Evolutionary conservation across 164 flowering plant species (phyloP).

Genomic region (Piper longum): DNA sequence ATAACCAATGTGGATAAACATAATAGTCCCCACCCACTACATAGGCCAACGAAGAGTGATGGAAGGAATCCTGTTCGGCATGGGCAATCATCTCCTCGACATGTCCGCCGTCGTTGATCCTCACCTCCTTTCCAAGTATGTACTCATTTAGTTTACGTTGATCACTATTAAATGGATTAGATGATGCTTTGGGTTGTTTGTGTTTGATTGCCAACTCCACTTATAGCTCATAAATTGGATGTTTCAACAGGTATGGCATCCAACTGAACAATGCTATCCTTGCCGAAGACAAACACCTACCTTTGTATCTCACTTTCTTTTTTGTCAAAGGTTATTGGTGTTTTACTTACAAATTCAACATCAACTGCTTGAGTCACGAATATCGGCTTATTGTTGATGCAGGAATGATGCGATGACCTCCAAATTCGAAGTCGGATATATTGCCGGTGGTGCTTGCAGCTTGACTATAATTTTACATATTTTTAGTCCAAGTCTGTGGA

Average conservation of each 20-base stretch:
- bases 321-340: background rate
- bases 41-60: no score
- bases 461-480: background rate
- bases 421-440: conserved; percentile 49
- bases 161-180: background rate
- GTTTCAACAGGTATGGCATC: conserved; percentile 44
- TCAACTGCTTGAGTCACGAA: background rate
- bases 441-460: conserved; percentile 56
- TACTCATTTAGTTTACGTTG: background rate
- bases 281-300: conserved; percentile 73
- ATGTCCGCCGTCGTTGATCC: conserved; percentile 59
- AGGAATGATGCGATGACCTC: conserved; percentile 67
- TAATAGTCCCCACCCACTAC: no score
- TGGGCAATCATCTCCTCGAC: conserved; percentile 72
- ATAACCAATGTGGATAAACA: no score
- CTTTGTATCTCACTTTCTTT: conserved; percentile 40
- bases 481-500: background rate
- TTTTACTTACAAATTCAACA: background rate
- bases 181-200: background rate
- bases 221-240: background rate
- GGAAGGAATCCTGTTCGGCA: conserved; percentile 38
- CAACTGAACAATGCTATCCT: conserved; percentile 77
- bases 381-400: background rate
- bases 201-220: background rate
- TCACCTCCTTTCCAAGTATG: conserved; percentile 33